Evolutionary conservation across 768 basidiomycete species (phyloP), one percentile per base, ranked within the genome.

Genomic region (Collybia sordida): DNA sequence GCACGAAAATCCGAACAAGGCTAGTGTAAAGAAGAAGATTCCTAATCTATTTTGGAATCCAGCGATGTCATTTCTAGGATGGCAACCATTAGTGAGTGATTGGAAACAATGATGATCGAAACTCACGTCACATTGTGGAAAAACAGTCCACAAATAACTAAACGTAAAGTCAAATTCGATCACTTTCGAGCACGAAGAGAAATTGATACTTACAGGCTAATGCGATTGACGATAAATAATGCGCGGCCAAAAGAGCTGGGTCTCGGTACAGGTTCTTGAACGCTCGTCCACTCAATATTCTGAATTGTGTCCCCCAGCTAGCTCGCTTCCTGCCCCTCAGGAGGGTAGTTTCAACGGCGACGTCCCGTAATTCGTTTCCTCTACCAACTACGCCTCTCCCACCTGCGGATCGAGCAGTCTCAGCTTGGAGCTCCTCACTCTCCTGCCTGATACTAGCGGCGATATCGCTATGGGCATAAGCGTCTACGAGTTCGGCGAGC

Each of bases 191-290:
- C 11, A 36, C 43, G n/a, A 41, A 31, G 40, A 17, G 41, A 49
- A 43, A 39, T 45, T 27, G 19, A 23, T 18, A 78, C 88, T 74
- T 64, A 91, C 95, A 58, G 11, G 96, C 97, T 48, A 98, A 77
- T 4, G 75, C 78, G 56, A 98, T 81, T 1, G 94, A 84, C 6
- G 91, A 85, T 37, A 85, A 61, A 69, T 98, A 99, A 70, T 99
- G 97, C 6, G 94, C 87, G 2, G 85, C 79, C 74, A 99, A 77
- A 48, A 99, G 68, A 42, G 94, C 88, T 0, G 96, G 96, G 61
- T 99, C 93, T 21, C 96, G 78, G 65, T 99, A 98, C 52, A 99
- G 68, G 62, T 98, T 98, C 80, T 98, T 98, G 79, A 99, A 98
- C 18, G 96, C 94, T 50, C 97, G 72, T 21, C 95, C 95, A 64